Evolutionary conservation across 192 early-diverging fungal species (phyloP), one percentile per base, ranked within the genome.

Genomic region (Funneliformis mosseae): DNA sequence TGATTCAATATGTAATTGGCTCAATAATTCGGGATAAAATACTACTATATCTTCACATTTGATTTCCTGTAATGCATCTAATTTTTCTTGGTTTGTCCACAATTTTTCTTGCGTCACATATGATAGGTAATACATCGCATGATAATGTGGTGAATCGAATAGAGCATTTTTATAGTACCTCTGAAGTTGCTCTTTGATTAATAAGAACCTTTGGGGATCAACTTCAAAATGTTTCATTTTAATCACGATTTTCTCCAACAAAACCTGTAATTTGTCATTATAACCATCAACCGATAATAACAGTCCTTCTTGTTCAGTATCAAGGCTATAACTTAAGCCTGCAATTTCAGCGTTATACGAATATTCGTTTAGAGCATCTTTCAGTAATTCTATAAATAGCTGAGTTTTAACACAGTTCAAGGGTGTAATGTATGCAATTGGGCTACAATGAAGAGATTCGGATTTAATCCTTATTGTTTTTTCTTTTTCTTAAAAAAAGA

Each of bases 11-110:
- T 90, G 86, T 27, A 95, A 79, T 45, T 88, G 83, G 23, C 76
- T 83, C 55, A 97, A 84, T 63, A 97, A 78, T 66, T 88, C 82
- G 18, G 89, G 89, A 75, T 89, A 88, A 77, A 95, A 96, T 23
- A 41, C 70, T 75, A 89, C 83, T 11, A 97, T 84, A 68, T 93
- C 90, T 59, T 92, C 84, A 23, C 85, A 82, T 14, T 85, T 92
- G 12, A 98, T 83, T 66, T 83, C 78, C 1, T 88, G 81, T 16
- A 97, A 73, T 41, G 88, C 95, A 0, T 80, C 87, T 9, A 93
- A 87, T 84, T 93, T 91, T 76, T 96, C 94, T 6, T 89, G 83
- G 73, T 87, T 86, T 9, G 92, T 91, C 92, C 92, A 97, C 80
- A 93, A 82, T 12, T 77, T 83, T 38, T 92, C 90, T 77, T 94